These are phyloP conservation scores for Hyphodiscus hymeniophilus DNA, from an alignment of 495 filamentous ascomycete species.

Conservation along the genomic window DNA sequence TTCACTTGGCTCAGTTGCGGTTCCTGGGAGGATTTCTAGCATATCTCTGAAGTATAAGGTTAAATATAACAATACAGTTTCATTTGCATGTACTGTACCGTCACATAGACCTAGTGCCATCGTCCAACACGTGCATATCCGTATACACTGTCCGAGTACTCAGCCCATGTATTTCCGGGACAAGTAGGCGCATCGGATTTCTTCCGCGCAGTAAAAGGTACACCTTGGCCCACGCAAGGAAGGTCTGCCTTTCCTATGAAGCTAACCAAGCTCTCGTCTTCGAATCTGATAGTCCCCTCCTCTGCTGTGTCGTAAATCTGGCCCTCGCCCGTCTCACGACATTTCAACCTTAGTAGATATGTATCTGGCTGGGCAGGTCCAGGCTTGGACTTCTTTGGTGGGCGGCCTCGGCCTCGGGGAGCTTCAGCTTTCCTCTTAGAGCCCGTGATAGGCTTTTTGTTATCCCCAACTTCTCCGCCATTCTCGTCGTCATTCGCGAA, in stretches of 20 bases:
- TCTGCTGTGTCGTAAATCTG: constrained; percentile 12
- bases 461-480: neutral
- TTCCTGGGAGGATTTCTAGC: no score
- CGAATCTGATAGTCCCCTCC: constrained; percentile 24
- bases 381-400: constrained; percentile 20
- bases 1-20: no score
- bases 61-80: neutral
- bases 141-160: constrained; percentile 22
- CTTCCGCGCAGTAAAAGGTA: constrained; percentile 22
- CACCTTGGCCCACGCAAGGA: constrained; percentile 9
- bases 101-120: constrained; percentile 17
- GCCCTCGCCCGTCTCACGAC: constrained; percentile 23
- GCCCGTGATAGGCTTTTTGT: neutral
- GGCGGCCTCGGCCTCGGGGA: neutral
- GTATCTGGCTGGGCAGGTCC: neutral
- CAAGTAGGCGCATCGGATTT: constrained; percentile 17
- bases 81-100: neutral
- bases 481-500: constrained; percentile 7
- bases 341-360: constrained; percentile 17
- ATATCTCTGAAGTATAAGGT: no score
- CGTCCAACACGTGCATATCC: constrained; percentile 14
- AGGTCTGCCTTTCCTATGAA: constrained; percentile 19
- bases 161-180: constrained; percentile 14
- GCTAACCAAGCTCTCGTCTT: constrained; percentile 15
- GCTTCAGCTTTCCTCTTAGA: constrained; percentile 15